Evolutionary conservation across 441 rosid genomes (phyloP).

Genomic region (Manihot esculenta): DNA sequence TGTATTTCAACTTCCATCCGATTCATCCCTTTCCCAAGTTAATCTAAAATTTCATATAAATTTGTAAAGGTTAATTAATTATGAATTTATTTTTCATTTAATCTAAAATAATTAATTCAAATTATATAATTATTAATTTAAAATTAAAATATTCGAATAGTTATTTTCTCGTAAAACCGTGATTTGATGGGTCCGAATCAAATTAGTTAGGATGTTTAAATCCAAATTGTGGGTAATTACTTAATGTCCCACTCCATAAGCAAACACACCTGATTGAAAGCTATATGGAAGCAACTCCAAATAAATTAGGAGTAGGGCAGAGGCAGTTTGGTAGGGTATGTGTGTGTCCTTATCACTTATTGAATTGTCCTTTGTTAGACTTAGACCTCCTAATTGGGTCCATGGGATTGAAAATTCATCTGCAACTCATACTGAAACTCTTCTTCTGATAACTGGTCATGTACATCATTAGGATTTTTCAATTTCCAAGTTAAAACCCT

Average conservation of each 20-base stretch:
- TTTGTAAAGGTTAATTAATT: too few species aligned
- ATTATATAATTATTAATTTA: too few species aligned
- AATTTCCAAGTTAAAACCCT: neutral
- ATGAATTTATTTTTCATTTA: too few species aligned
- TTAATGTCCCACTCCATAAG: constrained; percentile 34
- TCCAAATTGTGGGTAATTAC: too few species aligned
- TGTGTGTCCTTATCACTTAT: constrained; percentile 33
- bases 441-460: neutral
- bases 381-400: constrained; percentile 25
- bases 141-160: too few species aligned
- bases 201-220: too few species aligned
- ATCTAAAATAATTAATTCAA: too few species aligned
- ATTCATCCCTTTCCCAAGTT: too few species aligned
- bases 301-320: constrained; percentile 29
- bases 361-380: constrained; percentile 45
- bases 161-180: too few species aligned
- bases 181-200: too few species aligned
- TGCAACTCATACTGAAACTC: neutral
- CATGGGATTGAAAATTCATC: constrained; percentile 27
- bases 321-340: constrained; percentile 26
- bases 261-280: constrained; percentile 33
- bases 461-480: neutral
- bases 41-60: too few species aligned
- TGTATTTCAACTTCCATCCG: too few species aligned
- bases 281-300: constrained; percentile 30